Evolutionary conservation across 148 eudicot genomes (phyloP).

Genomic region (Silene uniflora): DNA sequence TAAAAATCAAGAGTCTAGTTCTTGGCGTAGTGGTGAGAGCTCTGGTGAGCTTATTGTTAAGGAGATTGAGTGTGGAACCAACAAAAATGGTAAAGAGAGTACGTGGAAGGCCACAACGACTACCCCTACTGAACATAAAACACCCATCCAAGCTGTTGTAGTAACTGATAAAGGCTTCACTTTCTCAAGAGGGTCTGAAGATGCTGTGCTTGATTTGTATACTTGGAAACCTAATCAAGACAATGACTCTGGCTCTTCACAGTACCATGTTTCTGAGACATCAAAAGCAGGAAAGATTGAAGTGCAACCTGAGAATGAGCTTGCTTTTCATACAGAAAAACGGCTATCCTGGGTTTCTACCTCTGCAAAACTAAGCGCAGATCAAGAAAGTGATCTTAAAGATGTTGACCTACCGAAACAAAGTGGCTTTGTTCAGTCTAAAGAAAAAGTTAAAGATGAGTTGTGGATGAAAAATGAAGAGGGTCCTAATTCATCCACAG

Average conservation of each 20-base stretch:
- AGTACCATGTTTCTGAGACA: constrained; percentile 36
- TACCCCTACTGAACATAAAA: constrained; percentile 28
- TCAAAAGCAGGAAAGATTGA: constrained; percentile 26
- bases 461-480: constrained; percentile 50
- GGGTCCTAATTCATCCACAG: constrained; percentile 36
- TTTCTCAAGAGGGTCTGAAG: constrained; percentile 47
- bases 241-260: constrained; percentile 39
- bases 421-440: constrained; percentile 25
- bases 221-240: constrained; percentile 50
- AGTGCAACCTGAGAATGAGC: constrained; percentile 47
- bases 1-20: constrained; percentile 36
- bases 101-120: constrained; percentile 39
- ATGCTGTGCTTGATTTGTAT: constrained; percentile 64
- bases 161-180: constrained; percentile 44
- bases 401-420: constrained; percentile 38
- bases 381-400: constrained; percentile 35
- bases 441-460: constrained; percentile 40
- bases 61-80: constrained; percentile 71
- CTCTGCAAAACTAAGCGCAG: constrained; percentile 43
- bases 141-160: constrained; percentile 29
- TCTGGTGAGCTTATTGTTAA: constrained; percentile 82
- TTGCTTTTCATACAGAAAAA: constrained; percentile 33
- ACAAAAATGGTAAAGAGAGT: constrained; percentile 46
- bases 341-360: constrained; percentile 47
- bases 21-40: constrained; percentile 34